Evolutionary conservation across 2,329 filamentous ascomycete genomes (phyloP), one percentile per base, ranked within the genome.

Genomic region (Cordyceps cateniannulata): DNA sequence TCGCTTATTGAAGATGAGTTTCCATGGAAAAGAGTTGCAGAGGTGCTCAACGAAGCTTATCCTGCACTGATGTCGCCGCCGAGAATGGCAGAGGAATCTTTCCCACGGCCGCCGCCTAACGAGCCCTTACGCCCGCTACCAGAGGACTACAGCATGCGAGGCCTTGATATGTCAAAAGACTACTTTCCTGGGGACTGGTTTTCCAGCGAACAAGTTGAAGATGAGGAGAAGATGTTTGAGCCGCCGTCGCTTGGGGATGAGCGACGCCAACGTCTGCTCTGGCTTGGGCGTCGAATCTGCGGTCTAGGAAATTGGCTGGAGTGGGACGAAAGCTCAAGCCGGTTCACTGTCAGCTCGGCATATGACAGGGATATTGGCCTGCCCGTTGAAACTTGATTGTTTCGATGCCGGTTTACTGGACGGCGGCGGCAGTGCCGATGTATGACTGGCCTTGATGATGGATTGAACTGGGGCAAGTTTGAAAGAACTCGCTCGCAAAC

Each of bases 221-320:
- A 89, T n/a, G 85, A 88, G 12, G 86, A 89, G 63, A 81, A 85
- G 45, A 81, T 80, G 18, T 81, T 89, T 50, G 87, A 90, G 66
- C 71, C 82, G 0, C 73, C 84, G 0, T 86, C 83, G 0, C 86
- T 86, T 69, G 76, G 76, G 0, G 78, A 80, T 18, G 75, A 81
- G n/a, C 76, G 87, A 6, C 80, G 79, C 38, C 81, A 85, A 58
- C 76, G 87, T 0, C 80, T 87, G 0, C 68, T 89, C 0, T 87
- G 82, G 75, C 70, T 88, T 0, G 84, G 79, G 0, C 75, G 77
- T 50, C 75, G 71, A 6, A 75, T 87, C 5, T 77, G 81, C 0
- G 2, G 59, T 65, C 0, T 27, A 5, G 71, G 72, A 1, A 75
- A 73, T 24, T 83, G 79, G 76, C 67, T 85, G 0, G 64, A 65